Evolutionary conservation across 768 basidiomycete genomes (phyloP).

Genomic region (Lentinula guzmanii): DNA sequence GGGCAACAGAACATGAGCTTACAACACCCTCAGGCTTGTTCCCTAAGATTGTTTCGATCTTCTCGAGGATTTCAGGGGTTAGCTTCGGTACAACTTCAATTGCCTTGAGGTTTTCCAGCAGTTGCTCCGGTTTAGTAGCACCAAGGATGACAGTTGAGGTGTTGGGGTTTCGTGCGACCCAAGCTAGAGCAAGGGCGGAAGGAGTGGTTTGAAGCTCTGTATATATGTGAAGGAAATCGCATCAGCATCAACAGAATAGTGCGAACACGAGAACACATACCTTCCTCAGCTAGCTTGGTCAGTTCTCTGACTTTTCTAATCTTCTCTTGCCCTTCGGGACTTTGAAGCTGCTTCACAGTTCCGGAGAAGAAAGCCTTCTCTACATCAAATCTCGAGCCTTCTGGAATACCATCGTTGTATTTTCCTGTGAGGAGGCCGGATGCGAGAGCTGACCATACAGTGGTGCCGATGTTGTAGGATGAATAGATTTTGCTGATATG

Average conservation of each 20-base stretch:
- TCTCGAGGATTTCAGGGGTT: constrained; percentile 42
- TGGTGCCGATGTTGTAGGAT: constrained; percentile 64
- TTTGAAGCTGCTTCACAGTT: constrained; percentile 46
- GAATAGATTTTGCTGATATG: constrained; percentile 48
- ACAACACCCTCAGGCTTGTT: constrained; percentile 16
- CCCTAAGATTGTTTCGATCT: constrained; percentile 51
- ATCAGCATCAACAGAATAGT: not conserved
- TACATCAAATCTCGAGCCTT: constrained; percentile 62
- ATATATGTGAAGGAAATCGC: not conserved
- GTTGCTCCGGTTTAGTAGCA: constrained; percentile 36
- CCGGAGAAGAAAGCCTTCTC: constrained; percentile 44
- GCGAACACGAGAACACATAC: not conserved
- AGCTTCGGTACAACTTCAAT: constrained; percentile 53
- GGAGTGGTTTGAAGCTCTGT: constrained; percentile 39
- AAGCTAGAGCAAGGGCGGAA: constrained; percentile 53
- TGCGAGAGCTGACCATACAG: constrained; percentile 69
- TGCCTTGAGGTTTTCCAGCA: constrained; percentile 47
- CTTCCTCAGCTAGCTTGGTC: constrained; percentile 39
- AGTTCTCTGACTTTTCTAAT: constrained; percentile 66
- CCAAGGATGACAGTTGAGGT: constrained; percentile 45
- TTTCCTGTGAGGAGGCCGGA: constrained; percentile 75
- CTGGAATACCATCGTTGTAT: constrained; percentile 75
- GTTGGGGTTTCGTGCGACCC: constrained; percentile 46
- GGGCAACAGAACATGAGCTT: not conserved
- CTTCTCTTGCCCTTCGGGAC: constrained; percentile 56